Conservation (phyloP, 2,329 filamentous ascomycete species). For the Aspergillus sp. region DNA sequence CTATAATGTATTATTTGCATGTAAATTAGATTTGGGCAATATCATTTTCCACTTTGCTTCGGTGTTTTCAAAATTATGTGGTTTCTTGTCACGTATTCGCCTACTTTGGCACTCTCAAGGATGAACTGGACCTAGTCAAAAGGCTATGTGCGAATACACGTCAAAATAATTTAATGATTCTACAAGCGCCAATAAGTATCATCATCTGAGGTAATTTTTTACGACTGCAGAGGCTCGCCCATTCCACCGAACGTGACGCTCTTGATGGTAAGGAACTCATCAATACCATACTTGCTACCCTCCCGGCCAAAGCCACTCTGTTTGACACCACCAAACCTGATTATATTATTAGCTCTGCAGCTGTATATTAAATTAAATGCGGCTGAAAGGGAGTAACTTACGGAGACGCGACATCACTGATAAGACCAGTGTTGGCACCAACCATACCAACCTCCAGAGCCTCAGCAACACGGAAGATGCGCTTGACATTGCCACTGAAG, state of each 20-base stretch:
- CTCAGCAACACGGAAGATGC: conserved; percentile 62
- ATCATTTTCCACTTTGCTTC: conserved; percentile 6
- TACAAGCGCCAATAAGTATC: background rate
- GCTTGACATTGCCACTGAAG: conserved; percentile 66
- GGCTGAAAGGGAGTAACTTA: conserved; percentile 29
- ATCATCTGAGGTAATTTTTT: conserved; percentile 3
- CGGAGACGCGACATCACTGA: conserved; percentile 54
- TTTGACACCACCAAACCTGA: conserved; percentile 77
- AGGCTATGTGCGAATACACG: too few relatives aligned
- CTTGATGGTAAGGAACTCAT: conserved; percentile 75
- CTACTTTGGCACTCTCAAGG: background rate
- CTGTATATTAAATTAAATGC: background rate
- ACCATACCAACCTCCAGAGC: conserved; percentile 54
- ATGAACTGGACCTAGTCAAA: too few relatives aligned
- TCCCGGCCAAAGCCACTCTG: conserved; percentile 79
- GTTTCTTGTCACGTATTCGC: background rate
- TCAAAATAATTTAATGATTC: background rate
- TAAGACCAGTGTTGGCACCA: conserved; percentile 70
- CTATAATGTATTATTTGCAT: conserved; percentile 16
- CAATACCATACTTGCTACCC: conserved; percentile 73
- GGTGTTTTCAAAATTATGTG: background rate
- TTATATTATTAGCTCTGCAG: conserved; percentile 17
- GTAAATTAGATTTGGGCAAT: conserved; percentile 16
- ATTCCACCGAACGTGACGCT: conserved; percentile 66
- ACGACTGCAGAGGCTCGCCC: conserved; percentile 56